Percentiles rank a stretch among this genome's conserved stretches.
phyloP scores from a whole-genome alignment of 768 basidiomycete species.

The Tricholoma saponaceum region DNA sequence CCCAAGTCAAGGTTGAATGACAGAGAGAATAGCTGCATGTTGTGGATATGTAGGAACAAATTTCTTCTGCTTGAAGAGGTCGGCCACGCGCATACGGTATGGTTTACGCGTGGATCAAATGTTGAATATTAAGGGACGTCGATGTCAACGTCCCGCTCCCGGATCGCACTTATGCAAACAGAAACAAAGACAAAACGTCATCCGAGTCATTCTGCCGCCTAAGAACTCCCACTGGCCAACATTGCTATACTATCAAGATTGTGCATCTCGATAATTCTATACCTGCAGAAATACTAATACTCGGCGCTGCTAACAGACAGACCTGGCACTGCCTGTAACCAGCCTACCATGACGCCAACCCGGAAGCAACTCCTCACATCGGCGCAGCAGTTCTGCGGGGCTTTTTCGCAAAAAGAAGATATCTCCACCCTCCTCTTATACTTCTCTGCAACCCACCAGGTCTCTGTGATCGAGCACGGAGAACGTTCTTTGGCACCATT shows the following conservation, averaged over 20 bases:
- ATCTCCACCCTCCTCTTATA: slow-evolving; percentile 40
- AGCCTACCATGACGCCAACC: neutral
- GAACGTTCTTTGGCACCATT: slow-evolving; percentile 54
- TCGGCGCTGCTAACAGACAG: neutral
- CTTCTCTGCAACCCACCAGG: slow-evolving; percentile 43
- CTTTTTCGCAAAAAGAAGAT: slow-evolving; percentile 43
- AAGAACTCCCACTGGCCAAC: too few species aligned
- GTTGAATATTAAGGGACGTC: neutral
- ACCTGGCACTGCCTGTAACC: neutral
- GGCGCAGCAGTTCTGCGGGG: slow-evolving; percentile 46
- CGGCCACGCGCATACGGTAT: neutral
- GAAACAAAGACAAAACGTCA: neutral
- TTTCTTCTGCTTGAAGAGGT: neutral
- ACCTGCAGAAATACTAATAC: too few species aligned
- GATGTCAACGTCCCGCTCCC: neutral
- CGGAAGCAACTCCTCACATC: slow-evolving; percentile 37
- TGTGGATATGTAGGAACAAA: neutral
- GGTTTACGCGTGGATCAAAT: neutral
- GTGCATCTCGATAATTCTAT: neutral
- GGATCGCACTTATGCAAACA: neutral
- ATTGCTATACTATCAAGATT: neutral
- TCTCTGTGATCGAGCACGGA: slow-evolving; percentile 53
- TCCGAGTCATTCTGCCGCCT: neutral
- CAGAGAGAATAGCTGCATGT: neutral
- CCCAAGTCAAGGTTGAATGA: neutral